Conservation (phyloP, 2,329 filamentous ascomycete genomes). For the Colletotrichum sp. region DNA sequence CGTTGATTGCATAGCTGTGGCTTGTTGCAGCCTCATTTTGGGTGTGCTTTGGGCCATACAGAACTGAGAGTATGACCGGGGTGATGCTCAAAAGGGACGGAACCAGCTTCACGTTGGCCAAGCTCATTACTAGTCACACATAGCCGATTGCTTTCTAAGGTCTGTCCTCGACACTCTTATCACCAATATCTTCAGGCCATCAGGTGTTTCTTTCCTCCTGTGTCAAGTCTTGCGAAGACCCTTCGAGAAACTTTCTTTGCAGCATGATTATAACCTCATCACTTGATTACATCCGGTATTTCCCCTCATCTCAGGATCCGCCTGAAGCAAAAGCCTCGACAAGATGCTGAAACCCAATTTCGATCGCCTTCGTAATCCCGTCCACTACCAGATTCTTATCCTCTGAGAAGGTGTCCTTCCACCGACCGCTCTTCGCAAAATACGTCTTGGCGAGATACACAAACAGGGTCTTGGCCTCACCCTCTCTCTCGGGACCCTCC, state of each 20-base stretch:
- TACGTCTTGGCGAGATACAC: constrained; percentile 19
- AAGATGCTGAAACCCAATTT: constrained; percentile 24
- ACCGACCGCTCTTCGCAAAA: constrained; percentile 25
- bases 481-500: constrained; percentile 16
- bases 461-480: constrained; percentile 17
- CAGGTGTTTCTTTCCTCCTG: background rate
- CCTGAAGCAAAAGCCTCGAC: constrained; percentile 18
- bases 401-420: constrained; percentile 24
- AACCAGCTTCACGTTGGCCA: background rate
- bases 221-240: accelerated
- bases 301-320: background rate
- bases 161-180: background rate
- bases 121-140: background rate
- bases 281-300: background rate
- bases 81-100: background rate
- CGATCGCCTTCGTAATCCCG: constrained; percentile 25
- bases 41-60: background rate
- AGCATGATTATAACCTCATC: background rate
- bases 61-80: background rate
- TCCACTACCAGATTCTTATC: constrained; percentile 22
- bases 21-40: background rate
- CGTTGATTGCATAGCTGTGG: background rate
- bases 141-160: background rate
- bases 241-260: background rate
- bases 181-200: background rate